Percentiles rank a stretch among this genome's conserved stretches.
These are phyloP conservation scores for Drechslerella dactyloides DNA, from an alignment of 2,329 filamentous ascomycete species.

Conservation along the genomic window DNA sequence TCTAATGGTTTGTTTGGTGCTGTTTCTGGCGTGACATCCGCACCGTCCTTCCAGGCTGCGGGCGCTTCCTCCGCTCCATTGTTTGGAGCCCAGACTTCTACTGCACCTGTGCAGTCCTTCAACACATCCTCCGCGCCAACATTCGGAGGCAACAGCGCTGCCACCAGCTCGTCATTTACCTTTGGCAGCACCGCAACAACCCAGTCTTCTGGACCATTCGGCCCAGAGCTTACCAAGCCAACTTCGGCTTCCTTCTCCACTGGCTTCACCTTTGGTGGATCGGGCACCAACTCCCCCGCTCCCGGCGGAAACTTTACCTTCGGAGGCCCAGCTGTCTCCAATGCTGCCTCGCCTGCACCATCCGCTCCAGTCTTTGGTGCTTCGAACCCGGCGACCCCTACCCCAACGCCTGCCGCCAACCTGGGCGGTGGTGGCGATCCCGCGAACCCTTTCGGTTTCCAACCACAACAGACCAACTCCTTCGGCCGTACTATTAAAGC, in stretches of 20 bases:
- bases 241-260: slow-evolving; percentile 35
- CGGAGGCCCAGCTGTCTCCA: slow-evolving; percentile 6
- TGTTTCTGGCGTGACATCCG: slow-evolving; percentile 29
- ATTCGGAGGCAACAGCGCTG: slow-evolving; percentile 36
- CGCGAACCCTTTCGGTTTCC: slow-evolving; percentile 36
- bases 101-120: slow-evolving; percentile 24
- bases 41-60: slow-evolving; percentile 31
- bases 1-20: slow-evolving; percentile 45
- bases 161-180: slow-evolving; percentile 41
- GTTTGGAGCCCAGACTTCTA: slow-evolving; percentile 17
- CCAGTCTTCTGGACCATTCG: slow-evolving; percentile 30
- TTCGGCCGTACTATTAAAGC: slow-evolving; percentile 41
- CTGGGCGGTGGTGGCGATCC: slow-evolving; percentile 4
- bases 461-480: slow-evolving; percentile 30
- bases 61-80: slow-evolving; percentile 13
- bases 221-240: slow-evolving; percentile 28
- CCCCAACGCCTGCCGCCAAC: slow-evolving; percentile 8
- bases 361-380: slow-evolving; percentile 24
- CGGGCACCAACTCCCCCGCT: slow-evolving; percentile 16
- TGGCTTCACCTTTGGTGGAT: slow-evolving; percentile 24
- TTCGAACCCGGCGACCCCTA: slow-evolving; percentile 19
- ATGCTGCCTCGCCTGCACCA: slow-evolving; percentile 26
- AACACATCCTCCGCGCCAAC: slow-evolving; percentile 21
- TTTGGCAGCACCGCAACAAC: slow-evolving; percentile 44
- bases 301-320: slow-evolving; percentile 24